Conservation (phyloP, 192 early-diverging fungal species). For the Coemansia sp. region DNA sequence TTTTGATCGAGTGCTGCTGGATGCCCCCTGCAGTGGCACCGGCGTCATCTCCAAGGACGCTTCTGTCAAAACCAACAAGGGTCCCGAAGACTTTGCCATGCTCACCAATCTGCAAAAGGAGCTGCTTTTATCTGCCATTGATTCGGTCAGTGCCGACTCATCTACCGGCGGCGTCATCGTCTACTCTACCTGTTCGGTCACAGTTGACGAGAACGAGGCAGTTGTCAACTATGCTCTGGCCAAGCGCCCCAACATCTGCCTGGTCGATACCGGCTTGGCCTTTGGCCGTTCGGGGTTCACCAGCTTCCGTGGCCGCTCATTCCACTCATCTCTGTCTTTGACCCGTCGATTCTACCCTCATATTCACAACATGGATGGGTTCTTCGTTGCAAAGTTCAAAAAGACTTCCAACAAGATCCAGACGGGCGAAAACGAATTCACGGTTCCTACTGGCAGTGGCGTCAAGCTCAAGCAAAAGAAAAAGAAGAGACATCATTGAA, state of each 20-base stretch:
- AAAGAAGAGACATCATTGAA: slow-evolving; percentile 16
- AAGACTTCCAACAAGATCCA: slow-evolving; percentile 83
- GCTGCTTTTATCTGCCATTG: slow-evolving; percentile 94
- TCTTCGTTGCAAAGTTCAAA: slow-evolving; percentile 97
- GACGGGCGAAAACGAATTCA: slow-evolving; percentile 21
- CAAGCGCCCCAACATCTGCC: slow-evolving; percentile 91
- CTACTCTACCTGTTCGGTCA: slow-evolving; percentile 98
- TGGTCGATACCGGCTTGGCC: slow-evolving; percentile 85
- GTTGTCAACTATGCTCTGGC: slow-evolving; percentile 93
- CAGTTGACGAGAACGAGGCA: slow-evolving; percentile 96
- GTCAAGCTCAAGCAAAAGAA: slow-evolving; percentile 45
- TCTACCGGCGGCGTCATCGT: slow-evolving; percentile 94
- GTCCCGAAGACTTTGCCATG: slow-evolving; percentile 86
- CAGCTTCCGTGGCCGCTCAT: slow-evolving; percentile 82
- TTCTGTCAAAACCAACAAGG: slow-evolving; percentile 93
- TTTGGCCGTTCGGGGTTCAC: slow-evolving; percentile 93
- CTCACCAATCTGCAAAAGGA: slow-evolving; percentile 94
- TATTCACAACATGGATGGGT: slow-evolving; percentile 99
- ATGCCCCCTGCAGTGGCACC: slow-evolving; percentile 98
- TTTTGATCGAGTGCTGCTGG: slow-evolving; percentile 94
- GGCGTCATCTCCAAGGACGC: slow-evolving; percentile 99
- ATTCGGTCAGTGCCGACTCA: slow-evolving; percentile 89
- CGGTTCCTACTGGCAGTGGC: slow-evolving; percentile 47
- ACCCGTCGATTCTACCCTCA: slow-evolving; percentile 95
- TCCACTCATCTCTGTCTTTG: slow-evolving; percentile 78